These are phyloP conservation scores for Cytospora paraplurivora DNA, from an alignment of 2,329 filamentous ascomycete genomes.

Conservation along the genomic window DNA sequence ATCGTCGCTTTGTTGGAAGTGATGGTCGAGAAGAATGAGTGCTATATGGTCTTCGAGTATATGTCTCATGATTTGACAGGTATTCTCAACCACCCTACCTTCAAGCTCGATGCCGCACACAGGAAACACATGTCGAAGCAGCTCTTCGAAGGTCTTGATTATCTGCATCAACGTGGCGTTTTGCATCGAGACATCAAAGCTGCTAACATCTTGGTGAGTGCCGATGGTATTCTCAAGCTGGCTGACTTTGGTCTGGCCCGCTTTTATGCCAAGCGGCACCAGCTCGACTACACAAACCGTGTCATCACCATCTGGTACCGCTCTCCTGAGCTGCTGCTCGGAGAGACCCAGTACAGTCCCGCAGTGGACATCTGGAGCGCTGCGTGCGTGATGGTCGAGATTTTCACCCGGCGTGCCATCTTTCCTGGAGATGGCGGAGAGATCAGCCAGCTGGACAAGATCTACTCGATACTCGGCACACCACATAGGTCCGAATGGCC, in stretches of 20 bases:
- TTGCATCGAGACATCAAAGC: slow-evolving; percentile 98
- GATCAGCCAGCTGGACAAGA: slow-evolving; percentile 92
- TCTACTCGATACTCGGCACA: slow-evolving; percentile 90
- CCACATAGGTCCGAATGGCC: slow-evolving; percentile 87
- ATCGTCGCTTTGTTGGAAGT: slow-evolving; percentile 84
- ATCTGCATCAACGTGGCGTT: slow-evolving; percentile 90
- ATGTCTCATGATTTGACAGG: slow-evolving; percentile 95
- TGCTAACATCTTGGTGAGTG: slow-evolving; percentile 94
- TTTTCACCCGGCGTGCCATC: slow-evolving; percentile 90
- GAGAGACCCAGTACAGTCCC: slow-evolving; percentile 86
- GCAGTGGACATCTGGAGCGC: slow-evolving; percentile 97
- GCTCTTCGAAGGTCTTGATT: slow-evolving; percentile 90
- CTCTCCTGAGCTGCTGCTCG: slow-evolving; percentile 84
- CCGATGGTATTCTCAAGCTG: slow-evolving; percentile 83
- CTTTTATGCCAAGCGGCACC: slow-evolving; percentile 90
- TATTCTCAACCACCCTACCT: slow-evolving; percentile 90
- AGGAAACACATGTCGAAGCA: slow-evolving; percentile 93
- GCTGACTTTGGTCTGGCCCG: slow-evolving; percentile 95
- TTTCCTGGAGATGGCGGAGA: slow-evolving; percentile 97
- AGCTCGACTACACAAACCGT: slow-evolving; percentile 95
- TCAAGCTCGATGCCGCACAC: slow-evolving; percentile 79
- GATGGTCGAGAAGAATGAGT: slow-evolving; percentile 98
- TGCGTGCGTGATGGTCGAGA: slow-evolving; percentile 94
- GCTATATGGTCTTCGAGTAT: slow-evolving; percentile 99
- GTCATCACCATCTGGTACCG: slow-evolving; percentile 99